Evolutionary conservation across 73 alveolate genomes (phyloP).

Genomic region (Chromera velia): DNA sequence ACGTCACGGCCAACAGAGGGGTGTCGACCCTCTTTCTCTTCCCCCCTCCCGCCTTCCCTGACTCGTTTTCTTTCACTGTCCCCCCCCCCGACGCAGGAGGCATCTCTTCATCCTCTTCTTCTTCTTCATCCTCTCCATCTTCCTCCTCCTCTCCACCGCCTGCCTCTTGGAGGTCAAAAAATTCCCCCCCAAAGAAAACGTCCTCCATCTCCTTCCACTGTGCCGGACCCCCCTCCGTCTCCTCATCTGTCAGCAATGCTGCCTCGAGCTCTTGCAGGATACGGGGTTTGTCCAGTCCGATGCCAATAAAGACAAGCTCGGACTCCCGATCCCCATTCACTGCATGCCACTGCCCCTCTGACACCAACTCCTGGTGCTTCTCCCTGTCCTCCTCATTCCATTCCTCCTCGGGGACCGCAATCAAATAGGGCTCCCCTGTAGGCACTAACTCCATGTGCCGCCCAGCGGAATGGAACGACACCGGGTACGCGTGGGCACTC

Average conservation of each 20-base stretch:
- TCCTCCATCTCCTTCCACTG: slow-evolving; percentile 12
- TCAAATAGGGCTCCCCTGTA: neutral
- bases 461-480: neutral
- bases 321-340: slow-evolving; percentile 23
- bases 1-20: too few species aligned
- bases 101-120: too few species aligned
- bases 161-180: too few species aligned
- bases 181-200: slow-evolving; percentile 8
- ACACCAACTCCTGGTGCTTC: neutral
- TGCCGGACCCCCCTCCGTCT: slow-evolving; percentile 7
- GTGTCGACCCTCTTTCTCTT: too few species aligned
- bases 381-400: neutral
- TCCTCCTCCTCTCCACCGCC: too few species aligned
- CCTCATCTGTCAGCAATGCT: slow-evolving; percentile 16
- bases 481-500: neutral
- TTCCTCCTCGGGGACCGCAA: neutral
- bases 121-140: too few species aligned
- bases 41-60: too few species aligned
- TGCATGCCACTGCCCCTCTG: too few species aligned
- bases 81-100: too few species aligned
- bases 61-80: too few species aligned
- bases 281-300: neutral
- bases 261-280: neutral
- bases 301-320: slow-evolving; percentile 4
- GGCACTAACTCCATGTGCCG: neutral